Evolutionary conservation across 2,329 filamentous ascomycete genomes (phyloP).

Genomic region (Ceratocystis cacaofunesta): DNA sequence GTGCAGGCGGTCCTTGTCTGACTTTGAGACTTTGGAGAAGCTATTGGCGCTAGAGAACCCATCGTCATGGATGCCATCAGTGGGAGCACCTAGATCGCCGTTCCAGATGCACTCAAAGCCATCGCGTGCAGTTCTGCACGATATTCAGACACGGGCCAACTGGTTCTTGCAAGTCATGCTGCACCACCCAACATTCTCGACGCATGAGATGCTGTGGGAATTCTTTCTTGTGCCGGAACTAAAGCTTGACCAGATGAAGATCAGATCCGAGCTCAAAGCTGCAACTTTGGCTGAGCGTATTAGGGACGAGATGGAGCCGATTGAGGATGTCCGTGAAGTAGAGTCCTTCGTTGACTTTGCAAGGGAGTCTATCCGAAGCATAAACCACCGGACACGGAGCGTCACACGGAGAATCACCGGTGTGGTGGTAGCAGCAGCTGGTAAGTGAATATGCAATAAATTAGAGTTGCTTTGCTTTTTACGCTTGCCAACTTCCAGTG

Average conservation of each 20-base stretch:
- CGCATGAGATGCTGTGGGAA: slow-evolving; percentile 96
- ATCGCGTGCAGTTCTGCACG: slow-evolving; percentile 69
- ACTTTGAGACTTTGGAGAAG: slow-evolving; percentile 81
- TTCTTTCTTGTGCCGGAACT: slow-evolving; percentile 96
- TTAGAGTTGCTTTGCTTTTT: neutral
- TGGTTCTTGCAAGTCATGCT: slow-evolving; percentile 78
- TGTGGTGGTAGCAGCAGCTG: slow-evolving; percentile 28
- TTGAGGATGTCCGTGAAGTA: slow-evolving; percentile 72
- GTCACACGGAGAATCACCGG: slow-evolving; percentile 67
- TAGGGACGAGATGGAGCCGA: slow-evolving; percentile 72
- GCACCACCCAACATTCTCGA: slow-evolving; percentile 79
- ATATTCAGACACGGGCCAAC: slow-evolving; percentile 75
- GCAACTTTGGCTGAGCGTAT: slow-evolving; percentile 71
- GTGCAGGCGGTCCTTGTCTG: slow-evolving; percentile 68
- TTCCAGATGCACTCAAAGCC: slow-evolving; percentile 90
- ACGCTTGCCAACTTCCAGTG: neutral
- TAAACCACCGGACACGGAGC: slow-evolving; percentile 70
- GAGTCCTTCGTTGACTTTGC: slow-evolving; percentile 88
- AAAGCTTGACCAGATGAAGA: slow-evolving; percentile 75
- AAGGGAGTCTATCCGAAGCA: slow-evolving; percentile 70
- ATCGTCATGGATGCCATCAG: slow-evolving; percentile 79
- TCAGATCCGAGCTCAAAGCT: slow-evolving; percentile 75
- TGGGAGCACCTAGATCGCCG: slow-evolving; percentile 65
- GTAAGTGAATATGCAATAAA: slow-evolving; percentile 8
- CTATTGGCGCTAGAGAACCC: slow-evolving; percentile 81